Evolutionary conservation across 2,329 filamentous ascomycete genomes (phyloP), one percentile per base, ranked within the genome.

Genomic region (Periglandula ipomoeae): DNA sequence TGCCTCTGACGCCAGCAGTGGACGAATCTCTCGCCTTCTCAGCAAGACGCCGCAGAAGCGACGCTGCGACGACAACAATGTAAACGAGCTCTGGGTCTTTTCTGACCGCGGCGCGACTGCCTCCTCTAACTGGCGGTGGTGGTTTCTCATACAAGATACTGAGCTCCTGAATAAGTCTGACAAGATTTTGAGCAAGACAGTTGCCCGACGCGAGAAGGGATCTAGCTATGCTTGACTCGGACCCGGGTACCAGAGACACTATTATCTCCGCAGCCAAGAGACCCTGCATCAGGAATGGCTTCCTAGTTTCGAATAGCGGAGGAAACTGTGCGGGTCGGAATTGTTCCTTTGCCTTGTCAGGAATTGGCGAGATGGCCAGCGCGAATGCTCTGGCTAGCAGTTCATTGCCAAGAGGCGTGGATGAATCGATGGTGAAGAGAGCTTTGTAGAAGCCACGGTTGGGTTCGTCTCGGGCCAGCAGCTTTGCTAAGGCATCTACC

Each of bases 391-490:
- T 82, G 0, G 90, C 96, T 4, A 97, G 72, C 11, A 97, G 76
- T 53, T 96, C 89, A 56, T 84, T 84, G 0, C 86, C 79, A 7
- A 82, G 75, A 1, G 72, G 73, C 9, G 79, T 76, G 15, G 71
- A 70, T 6, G 81, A 75, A 58, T 95, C 89, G 6, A 83, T 75
- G 19, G 82, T 73, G 59, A 97, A 94, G 9, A 97, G 85, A 37
- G 80, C 74, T 63, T 85, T 87, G 71, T 90, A 97, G 58, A 87
- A 84, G 3, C 82, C 82, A 52, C 93, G 76, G 59, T 98, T 98
- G 0, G 93, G 91, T 57, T 97, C 91, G 62, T 97, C 93, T 46
- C 90, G 79, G 4, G 93, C 91, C 23, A 98, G 74, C 3, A 98
- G 73, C 65, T 97, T 97, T 2, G 93, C 91, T 23, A 97, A 71